Evolutionary conservation across 2,329 filamentous ascomycete species (phyloP), one percentile per base, ranked within the genome.

Genomic region (Phymatotrichopsis omnivora): DNA sequence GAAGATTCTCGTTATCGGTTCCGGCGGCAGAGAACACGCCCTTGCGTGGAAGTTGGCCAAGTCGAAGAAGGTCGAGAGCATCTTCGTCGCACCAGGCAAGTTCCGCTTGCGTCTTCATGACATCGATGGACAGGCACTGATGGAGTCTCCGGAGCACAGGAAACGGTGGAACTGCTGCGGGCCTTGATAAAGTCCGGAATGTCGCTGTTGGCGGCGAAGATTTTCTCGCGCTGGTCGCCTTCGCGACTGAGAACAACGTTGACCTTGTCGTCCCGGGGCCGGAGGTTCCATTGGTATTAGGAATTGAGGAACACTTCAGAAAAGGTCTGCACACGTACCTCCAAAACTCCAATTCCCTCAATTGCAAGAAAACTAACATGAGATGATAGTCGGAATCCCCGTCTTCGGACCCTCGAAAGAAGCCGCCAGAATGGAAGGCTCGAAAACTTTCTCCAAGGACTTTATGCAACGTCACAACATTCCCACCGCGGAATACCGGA

Each of bases 381-480:
- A 28, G 22, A 22, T 8, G 42, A 36, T 49, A 70, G 80, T 74
- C 38, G 79, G 80, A 36, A 85, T 94, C 61, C 74, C 76, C 57
- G 81, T 78, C 64, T 96, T 95, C 61, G 91, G 89, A 2, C 91
- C 91, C 4, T 82, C 79, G 46, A 78, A 82, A 66, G 76, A 77
- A 37, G 89, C 91, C 17, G 87, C 91, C 14, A 75, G 76, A 33
- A 85, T 98, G 74, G 91, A 98, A 66, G 91, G 91, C 49, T 93
- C 84, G 68, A 98, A 98, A 71, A 84, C 89, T 8, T 96, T 93
- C 64, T 86, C 84, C 52, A 98, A 98, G 64, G 87, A 96, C 64
- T 96, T 96, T 62, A 98, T 96, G 91, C 80, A 82, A 65, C 78
- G 80, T 55, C 78, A 93, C 67, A 74, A 74, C 59, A 93, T 98